Conservation (phyloP, 305 asterid genomes). For the Plantago coronopus region DNA sequence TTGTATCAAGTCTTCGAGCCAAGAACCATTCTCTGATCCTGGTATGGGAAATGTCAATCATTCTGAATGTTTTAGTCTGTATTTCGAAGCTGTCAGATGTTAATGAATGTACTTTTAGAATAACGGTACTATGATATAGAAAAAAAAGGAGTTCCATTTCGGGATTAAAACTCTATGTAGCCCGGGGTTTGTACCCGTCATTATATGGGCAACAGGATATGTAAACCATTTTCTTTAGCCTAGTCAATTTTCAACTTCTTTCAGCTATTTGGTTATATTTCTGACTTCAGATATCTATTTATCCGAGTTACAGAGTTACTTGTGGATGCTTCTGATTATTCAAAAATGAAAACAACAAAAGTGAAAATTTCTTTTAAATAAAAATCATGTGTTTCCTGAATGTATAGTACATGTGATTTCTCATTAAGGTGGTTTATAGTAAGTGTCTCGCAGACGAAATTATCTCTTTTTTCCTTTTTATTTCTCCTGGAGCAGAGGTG, state of each 20-base stretch:
- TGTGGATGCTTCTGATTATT: no score
- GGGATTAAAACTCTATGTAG: background rate
- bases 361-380: no score
- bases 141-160: background rate
- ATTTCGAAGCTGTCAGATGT: background rate
- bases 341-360: no score
- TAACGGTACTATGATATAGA: background rate
- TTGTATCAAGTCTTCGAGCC: constrained; percentile 4
- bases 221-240: background rate
- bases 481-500: no score
- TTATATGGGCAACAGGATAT: background rate
- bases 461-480: no score
- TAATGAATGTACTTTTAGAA: constrained; percentile 1
- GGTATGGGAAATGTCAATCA: background rate
- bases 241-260: background rate
- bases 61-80: background rate
- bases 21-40: background rate
- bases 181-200: background rate
- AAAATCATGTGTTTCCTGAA: no score
- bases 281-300: no score
- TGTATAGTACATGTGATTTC: no score
- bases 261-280: no score
- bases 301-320: no score
- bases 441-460: no score
- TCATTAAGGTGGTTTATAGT: no score